Evolutionary conservation across 2,329 filamentous ascomycete species (phyloP).

Genomic region (Aspergillus amoenus): DNA sequence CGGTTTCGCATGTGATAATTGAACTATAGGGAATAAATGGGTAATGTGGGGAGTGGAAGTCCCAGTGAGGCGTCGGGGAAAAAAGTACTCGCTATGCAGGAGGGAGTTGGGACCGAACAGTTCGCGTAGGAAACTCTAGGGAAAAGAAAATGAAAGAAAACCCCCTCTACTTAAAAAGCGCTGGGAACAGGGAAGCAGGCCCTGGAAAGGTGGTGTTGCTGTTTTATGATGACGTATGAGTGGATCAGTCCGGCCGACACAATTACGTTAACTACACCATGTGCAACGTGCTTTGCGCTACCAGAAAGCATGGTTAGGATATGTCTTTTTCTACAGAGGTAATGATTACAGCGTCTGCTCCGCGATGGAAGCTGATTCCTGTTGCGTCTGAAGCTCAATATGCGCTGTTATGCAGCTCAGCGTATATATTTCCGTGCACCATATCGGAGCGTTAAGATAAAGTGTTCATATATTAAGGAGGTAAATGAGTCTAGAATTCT

Average conservation of each 20-base stretch:
- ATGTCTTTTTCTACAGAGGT: not conserved
- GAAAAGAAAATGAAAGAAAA: not conserved
- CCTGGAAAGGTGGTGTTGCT: not conserved
- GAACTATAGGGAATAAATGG: not conserved
- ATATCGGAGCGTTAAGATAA: no score
- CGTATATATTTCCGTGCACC: no score
- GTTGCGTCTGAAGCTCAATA: no score
- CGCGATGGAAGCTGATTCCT: not conserved
- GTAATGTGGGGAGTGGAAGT: not conserved
- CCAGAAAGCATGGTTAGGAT: not conserved
- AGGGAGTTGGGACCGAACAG: not conserved
- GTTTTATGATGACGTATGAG: constrained; percentile 16
- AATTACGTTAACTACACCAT: not conserved
- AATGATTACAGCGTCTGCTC: not conserved
- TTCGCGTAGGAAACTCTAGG: not conserved
- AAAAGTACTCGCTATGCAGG: not conserved
- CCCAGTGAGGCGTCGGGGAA: not conserved
- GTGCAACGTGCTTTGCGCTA: not conserved
- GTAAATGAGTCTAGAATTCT: no score
- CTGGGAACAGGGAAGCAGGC: not conserved
- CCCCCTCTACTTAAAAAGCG: not conserved
- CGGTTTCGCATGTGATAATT: not conserved
- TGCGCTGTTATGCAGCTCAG: no score
- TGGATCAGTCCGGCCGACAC: constrained; percentile 3
- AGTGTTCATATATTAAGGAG: no score